These are phyloP conservation scores for Cordyceps militaris DNA, from an alignment of 2,329 filamentous ascomycete species.

Conservation along the genomic window DNA sequence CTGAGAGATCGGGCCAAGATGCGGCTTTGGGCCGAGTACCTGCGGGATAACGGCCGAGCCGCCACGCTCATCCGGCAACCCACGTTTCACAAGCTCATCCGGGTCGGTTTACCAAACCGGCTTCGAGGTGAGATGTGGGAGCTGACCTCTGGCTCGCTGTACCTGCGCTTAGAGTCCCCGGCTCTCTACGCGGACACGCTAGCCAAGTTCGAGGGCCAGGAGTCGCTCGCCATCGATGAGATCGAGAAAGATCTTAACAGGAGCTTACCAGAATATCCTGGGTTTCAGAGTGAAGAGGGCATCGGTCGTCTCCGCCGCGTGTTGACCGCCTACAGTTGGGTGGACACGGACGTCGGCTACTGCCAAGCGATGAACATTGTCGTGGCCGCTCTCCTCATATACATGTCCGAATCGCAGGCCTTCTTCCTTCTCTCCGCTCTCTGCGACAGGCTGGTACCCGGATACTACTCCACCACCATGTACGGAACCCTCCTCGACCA, in stretches of 20 bases:
- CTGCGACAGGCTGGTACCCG: slow-evolving; percentile 86
- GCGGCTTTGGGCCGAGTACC: slow-evolving; percentile 93
- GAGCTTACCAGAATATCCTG: slow-evolving; percentile 92
- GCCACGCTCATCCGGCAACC: slow-evolving; percentile 88
- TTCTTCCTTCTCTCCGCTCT: slow-evolving; percentile 89
- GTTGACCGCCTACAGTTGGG: slow-evolving; percentile 96
- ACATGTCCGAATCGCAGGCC: slow-evolving; percentile 93
- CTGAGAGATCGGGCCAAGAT: slow-evolving; percentile 94
- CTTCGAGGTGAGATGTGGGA: slow-evolving; percentile 95
- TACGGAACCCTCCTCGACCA: slow-evolving; percentile 96
- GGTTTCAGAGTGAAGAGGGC: slow-evolving; percentile 93
- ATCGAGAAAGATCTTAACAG: slow-evolving; percentile 98
- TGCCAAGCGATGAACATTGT: slow-evolving; percentile 99
- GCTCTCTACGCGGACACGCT: slow-evolving; percentile 79
- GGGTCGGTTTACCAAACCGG: slow-evolving; percentile 89
- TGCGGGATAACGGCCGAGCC: slow-evolving; percentile 91
- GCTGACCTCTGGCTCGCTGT: slow-evolving; percentile 83
- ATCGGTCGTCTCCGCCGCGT: slow-evolving; percentile 85
- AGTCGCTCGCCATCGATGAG: slow-evolving; percentile 94
- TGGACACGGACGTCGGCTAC: slow-evolving; percentile 90
- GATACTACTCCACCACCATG: slow-evolving; percentile 99
- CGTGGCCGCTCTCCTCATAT: slow-evolving; percentile 93
- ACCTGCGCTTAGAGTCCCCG: slow-evolving; percentile 78
- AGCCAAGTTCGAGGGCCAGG: slow-evolving; percentile 71
- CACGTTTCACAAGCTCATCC: slow-evolving; percentile 94